Base-by-base conservation (phyloP, 1,284 basidiomycete genomes). In the Lignosus rhinocerotis region DNA sequence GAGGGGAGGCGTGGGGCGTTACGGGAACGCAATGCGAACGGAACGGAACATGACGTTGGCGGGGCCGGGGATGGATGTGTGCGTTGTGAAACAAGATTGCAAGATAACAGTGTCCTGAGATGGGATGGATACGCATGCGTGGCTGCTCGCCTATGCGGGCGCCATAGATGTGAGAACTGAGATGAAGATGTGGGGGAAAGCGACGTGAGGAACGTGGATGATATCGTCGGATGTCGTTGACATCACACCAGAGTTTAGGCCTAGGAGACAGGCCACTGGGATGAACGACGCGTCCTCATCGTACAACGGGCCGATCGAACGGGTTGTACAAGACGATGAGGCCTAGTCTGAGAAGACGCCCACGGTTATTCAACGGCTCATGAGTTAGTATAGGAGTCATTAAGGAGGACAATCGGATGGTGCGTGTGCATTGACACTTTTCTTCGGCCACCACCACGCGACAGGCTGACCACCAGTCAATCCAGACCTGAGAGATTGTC, bases 81-180 rank as follows among this genome's bases (percentile, higher is more conserved):
- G 60, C 39, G 55, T 59, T 56, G 44, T 61, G 59, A 53, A 64
- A 61, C 62, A 64, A 57, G 47, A 53, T 57, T 55, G 62, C 62
- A 58, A 61, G 55, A 64, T 53, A 61, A 64, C 62, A 64, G 47
- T 53, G 62, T 61, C 59, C 59, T 56, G 59, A 51, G 62, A 56
- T 58, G 51, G 39, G 46, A 54, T 52, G 62, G 43, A 59, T 45
- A 55, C 55, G 59, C 57, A 55, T 61, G 62, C 52, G 55, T 16
- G 59, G 53, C 59, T 17, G 11, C 57, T 55, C 55, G 62, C 62
- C 62, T 64, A 46, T 57, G 59, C 62, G 60, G 59, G 56, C 21
- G 57, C 58, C 59, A 39, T 39, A 51, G 47, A 55, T 46, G 58
- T 51, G 50, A 6, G 36, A 51, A 25, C 25, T 21, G 47, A 61